Evolutionary conservation across 164 flowering plant species (phyloP).

Genomic region (Dillenia suffruticosa): DNA sequence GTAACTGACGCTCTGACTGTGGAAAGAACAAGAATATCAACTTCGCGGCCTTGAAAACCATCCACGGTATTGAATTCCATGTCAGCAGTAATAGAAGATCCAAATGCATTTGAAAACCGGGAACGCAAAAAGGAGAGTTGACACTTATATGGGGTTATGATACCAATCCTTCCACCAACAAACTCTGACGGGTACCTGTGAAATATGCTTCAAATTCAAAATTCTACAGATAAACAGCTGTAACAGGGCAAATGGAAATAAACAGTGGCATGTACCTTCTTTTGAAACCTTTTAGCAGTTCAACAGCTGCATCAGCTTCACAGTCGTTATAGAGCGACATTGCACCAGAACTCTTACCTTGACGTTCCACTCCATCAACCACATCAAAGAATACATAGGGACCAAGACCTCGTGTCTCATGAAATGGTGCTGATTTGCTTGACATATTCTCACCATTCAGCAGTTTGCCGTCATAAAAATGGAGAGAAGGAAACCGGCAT

Average conservation of each 20-base stretch:
- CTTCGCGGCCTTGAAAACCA: conserved; percentile 98
- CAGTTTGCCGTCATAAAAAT: conserved; percentile 83
- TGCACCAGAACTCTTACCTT: conserved; percentile 54
- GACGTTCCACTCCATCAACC: conserved; percentile 72
- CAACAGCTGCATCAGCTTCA: conserved; percentile 89
- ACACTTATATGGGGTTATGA: conserved; percentile 83
- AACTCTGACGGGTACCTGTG: conserved; percentile 76
- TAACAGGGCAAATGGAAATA: not conserved
- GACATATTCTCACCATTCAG: conserved; percentile 61
- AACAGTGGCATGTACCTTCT: conserved; percentile 45
- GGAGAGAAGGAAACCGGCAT: conserved; percentile 79
- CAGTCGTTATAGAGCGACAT: conserved; percentile 71
- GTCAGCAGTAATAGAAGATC: conserved; percentile 54
- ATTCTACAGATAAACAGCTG: too few species aligned
- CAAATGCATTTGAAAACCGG: conserved; percentile 71
- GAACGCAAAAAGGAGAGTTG: conserved; percentile 84
- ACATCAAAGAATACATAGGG: conserved; percentile 90
- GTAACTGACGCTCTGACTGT: conserved; percentile 74
- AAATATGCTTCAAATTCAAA: too few species aligned
- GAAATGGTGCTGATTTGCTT: conserved; percentile 64
- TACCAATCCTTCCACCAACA: conserved; percentile 70
- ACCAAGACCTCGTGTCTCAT: conserved; percentile 58
- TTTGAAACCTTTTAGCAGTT: conserved; percentile 57
- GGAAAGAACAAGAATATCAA: conserved; percentile 85
- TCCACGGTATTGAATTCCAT: conserved; percentile 95